Evolutionary conservation across 1,284 basidiomycete genomes (phyloP), one percentile per base, ranked within the genome.

Genomic region (Macrocystidia cucumis): DNA sequence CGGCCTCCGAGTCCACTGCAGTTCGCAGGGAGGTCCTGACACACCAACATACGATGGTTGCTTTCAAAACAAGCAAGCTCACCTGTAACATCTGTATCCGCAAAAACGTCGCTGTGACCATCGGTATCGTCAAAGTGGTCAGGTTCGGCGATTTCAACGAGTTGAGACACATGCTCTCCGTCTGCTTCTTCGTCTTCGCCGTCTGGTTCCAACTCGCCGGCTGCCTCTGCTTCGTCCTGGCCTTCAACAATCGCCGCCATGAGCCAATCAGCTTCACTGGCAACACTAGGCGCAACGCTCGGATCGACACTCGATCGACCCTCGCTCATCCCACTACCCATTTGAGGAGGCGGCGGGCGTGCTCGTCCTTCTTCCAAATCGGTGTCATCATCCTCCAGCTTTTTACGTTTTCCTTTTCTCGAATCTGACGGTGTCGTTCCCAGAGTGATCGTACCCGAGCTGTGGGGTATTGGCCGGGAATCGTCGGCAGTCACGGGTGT

Each of bases 231-330:
- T 27, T 63, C 60, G 35, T 65, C 68, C 38, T 79, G 75, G 44
- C 74, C 78, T 52, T 79, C 78, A 41, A 67, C 72, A 46, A 87
- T 86, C 37, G 84, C 82, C 50, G 82, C 83, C 84, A 87, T 86
- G 30, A 87, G 65, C 83, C 83, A 87, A 55, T 87, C 83, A 37
- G 67, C 77, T 55, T 87, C 84, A 55, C 80, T 84, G 24, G 65
- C 63, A 25, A 77, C 68, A 47, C 81, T 85, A 9, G 77, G 75
- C 28, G 74, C 72, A 23, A 74, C 72, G 55, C 82, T 86, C 9
- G 74, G 74, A 43, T 76, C 74, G 32, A 72, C 74, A 54, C 78
- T 82, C 29, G 67, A 70, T 40, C 73, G 65, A 50, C 76, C 78
- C 46, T 68, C 68, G 52, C 63, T 58, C 41, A 59, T 47, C 9